phyloP scores from a whole-genome alignment of 2,329 filamentous ascomycete species.

The Diaporthe eres region DNA sequence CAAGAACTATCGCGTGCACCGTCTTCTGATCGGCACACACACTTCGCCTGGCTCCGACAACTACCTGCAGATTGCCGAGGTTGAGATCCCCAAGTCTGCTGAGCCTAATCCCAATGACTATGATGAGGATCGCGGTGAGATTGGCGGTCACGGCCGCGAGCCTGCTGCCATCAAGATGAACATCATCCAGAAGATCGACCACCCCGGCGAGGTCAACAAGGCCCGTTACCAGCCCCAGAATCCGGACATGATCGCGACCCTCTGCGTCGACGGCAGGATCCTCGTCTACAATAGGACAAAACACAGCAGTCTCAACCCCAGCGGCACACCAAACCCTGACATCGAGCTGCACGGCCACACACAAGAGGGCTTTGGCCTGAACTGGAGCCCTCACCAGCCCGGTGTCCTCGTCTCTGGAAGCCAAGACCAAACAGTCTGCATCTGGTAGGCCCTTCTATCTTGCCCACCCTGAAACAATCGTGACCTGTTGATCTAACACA shows the following conservation, averaged over 20 bases:
- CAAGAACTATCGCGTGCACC: conserved; percentile 89
- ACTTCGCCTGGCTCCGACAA: conserved; percentile 89
- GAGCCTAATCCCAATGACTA: conserved; percentile 85
- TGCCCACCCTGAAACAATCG: background rate
- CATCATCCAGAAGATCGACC: conserved; percentile 95
- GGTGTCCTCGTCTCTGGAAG: conserved; percentile 91
- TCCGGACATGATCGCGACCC: conserved; percentile 94
- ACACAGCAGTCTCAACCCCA: conserved; percentile 80
- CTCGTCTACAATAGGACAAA: conserved; percentile 97
- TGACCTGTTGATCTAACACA: background rate
- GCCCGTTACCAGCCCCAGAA: conserved; percentile 98
- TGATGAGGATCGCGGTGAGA: conserved; percentile 91
- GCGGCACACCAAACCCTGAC: conserved; percentile 82
- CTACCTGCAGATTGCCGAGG: conserved; percentile 93
- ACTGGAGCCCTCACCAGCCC: conserved; percentile 88
- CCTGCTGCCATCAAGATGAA: conserved; percentile 85
- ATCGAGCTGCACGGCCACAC: conserved; percentile 88
- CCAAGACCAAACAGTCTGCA: conserved; percentile 89
- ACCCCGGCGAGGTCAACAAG: conserved; percentile 98
- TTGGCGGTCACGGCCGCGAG: conserved; percentile 91
- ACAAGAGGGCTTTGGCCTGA: conserved; percentile 90
- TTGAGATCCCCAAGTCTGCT: conserved; percentile 88
- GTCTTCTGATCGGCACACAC: conserved; percentile 93
- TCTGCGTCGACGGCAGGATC: conserved; percentile 88
- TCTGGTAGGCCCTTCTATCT: conserved; percentile 76